These are phyloP conservation scores for Ceratobasidium sp. DNA, from an alignment of 1,284 basidiomycete genomes.

Conservation along the genomic window DNA sequence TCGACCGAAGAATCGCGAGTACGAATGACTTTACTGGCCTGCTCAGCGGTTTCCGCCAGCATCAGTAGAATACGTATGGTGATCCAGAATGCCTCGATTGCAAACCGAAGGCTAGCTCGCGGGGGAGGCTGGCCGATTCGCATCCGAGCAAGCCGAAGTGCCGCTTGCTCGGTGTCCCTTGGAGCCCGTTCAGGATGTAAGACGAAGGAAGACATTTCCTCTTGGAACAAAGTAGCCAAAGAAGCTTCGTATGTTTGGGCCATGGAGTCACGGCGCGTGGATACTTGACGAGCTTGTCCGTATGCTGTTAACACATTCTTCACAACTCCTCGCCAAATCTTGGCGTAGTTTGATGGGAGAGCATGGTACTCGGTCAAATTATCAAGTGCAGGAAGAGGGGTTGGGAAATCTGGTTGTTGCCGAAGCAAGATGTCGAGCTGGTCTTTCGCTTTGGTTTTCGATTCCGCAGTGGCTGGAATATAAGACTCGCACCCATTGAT, in stretches of 20 bases:
- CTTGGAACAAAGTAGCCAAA: conserved; percentile 57
- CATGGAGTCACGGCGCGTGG: conserved; percentile 55
- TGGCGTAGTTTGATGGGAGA: not conserved
- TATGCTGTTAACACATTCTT: conserved; percentile 53
- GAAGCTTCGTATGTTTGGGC: conserved; percentile 62
- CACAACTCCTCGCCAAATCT: conserved; percentile 53
- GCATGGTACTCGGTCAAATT: conserved; percentile 1
- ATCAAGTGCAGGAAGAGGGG: not conserved
- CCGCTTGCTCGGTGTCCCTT: conserved; percentile 53
- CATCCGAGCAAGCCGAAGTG: conserved; percentile 57
- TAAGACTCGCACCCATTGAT: not conserved
- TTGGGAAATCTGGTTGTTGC: not conserved
- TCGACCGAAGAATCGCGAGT: not conserved
- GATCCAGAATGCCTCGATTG: conserved; percentile 62
- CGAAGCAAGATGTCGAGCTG: conserved; percentile 7
- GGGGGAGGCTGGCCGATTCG: conserved; percentile 64
- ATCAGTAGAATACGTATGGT: conserved; percentile 53
- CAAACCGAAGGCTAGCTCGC: conserved; percentile 60
- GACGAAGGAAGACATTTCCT: conserved; percentile 52
- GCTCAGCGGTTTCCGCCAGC: not conserved
- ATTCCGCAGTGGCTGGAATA: not conserved
- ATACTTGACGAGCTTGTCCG: conserved; percentile 49
- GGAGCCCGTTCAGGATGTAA: not conserved
- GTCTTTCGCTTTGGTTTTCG: not conserved
- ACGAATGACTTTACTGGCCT: conserved; percentile 7